Conservation (phyloP, 2,329 filamentous ascomycete species). For the Aspergillus vadensis region DNA sequence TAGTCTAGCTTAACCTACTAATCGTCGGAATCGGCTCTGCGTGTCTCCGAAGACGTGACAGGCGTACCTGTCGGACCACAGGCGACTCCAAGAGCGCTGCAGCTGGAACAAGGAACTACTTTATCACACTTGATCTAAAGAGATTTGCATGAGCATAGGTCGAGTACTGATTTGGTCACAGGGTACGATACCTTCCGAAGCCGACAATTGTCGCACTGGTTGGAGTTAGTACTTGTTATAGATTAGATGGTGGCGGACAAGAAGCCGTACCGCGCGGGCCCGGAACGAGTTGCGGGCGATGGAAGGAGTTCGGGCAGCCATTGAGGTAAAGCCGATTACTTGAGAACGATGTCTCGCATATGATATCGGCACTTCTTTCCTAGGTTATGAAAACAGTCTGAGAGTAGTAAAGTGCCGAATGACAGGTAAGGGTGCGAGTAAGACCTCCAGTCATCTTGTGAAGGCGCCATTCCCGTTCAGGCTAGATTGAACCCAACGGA, state of each 20-base stretch:
- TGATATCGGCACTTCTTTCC: neutral
- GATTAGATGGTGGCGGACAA: neutral
- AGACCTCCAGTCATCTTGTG: neutral
- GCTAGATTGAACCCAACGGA: neutral
- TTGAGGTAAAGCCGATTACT: neutral
- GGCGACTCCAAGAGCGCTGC: constrained; percentile 20
- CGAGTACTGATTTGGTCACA: neutral
- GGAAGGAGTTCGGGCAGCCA: constrained; percentile 14
- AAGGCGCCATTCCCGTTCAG: neutral
- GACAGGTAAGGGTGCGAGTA: neutral
- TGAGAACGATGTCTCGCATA: neutral
- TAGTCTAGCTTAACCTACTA: constrained; percentile 17
- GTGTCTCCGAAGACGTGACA: constrained; percentile 7
- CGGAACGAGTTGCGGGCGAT: constrained; percentile 25
- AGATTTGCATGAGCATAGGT: neutral
- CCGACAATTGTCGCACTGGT: constrained; percentile 33
- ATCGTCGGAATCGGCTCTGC: constrained; percentile 9
- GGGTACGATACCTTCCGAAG: constrained; percentile 25
- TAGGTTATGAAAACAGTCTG: neutral
- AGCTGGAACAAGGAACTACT: constrained; percentile 26
- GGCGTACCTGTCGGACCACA: constrained; percentile 18
- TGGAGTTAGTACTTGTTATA: neutral
- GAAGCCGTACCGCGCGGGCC: constrained; percentile 25
- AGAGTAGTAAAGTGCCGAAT: neutral
- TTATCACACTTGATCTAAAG: constrained; percentile 29